Evolutionary conservation across 768 basidiomycete genomes (phyloP), one percentile per base, ranked within the genome.

Genomic region (Psilocybe cyanescens): DNA sequence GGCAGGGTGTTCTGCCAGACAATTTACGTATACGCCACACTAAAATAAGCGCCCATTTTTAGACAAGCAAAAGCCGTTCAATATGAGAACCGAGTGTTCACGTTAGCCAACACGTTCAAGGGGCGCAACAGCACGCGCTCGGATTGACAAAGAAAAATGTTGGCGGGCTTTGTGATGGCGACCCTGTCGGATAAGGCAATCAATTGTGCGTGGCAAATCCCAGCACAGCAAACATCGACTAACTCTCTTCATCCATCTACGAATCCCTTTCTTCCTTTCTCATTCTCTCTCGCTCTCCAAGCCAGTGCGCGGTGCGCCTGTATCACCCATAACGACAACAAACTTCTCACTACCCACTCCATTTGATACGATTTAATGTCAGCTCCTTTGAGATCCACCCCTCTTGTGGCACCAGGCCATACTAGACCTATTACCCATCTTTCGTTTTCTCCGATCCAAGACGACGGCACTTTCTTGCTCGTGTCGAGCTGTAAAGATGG

Each of bases 401-500:
- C 91, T 57, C 89, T 93, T 66, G 91, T 93, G 73, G 91, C 91
- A 51, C 89, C 91, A 68, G 91, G 91, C 61, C 91, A 93, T 73
- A 93, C 91, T 37, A 84, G 91, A 71, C 91, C 91, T 61, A 93
- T 99, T 68, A 94, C 93, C 33, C 94, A 97, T 73, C 88, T 99
- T 64, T 94, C 94, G 58, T 98, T 97, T 79, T 96, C 95, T 24
- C 79, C 87, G 12, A 83, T 92, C 65, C 86, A 94, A 71, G 84
- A 94, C 24, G 96, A 98, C 75, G 85, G 86, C 64, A 86, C 88
- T 47, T 99, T 90, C 76, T 80, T 98, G 64, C 84, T 99, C 64
- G 91, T 98, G 70, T 98, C 96, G 59, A 92, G 92, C 68, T 99
- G 97, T 82, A 99, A 99, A 78, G 97, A 99, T 82, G 97, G 97